Evolutionary conservation across 768 basidiomycete species (phyloP), one percentile per base, ranked within the genome.

Genomic region (Rhodotorula kratochvilovae): DNA sequence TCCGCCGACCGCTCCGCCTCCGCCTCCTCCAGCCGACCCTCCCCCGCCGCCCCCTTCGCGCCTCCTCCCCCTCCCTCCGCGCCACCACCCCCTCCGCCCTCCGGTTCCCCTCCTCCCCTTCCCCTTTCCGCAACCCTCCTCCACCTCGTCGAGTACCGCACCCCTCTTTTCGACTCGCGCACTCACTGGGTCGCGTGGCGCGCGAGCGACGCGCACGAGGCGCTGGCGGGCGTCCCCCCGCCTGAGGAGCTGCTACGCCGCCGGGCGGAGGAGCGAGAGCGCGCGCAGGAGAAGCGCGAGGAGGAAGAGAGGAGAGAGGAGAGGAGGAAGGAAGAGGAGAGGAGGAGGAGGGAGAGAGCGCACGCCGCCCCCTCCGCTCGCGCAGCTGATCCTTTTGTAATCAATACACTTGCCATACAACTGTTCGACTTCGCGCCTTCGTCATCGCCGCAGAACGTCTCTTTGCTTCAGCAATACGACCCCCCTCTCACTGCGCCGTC

Each of bases 121-220:
- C 65, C 48, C 17, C n/a, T 11, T 43, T 10, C 60, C 60, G 8
- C 43, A 16, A 3, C 25, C 25, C 59, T 50, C 5, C n/a, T 67
- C n/a, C 61, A 29, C 45, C 70, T 63, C 43, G 57, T 63, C 36
- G 42, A 59, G n/a, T 67, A 54, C 66, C 50, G 58, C 19, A 67
- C 70, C 8, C 10, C 46, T 2, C 43, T 71, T 12, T 67, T 71
- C 27, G 60, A 62, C 39, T 71, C 70, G 36, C 17, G 27, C 11
- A 45, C 45, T n/a, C 70, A 66, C 51, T 71, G 48, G 29, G 23
- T 71, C 13, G 66, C 65, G 27, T 71, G 65, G 27, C 48, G 61
- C 19, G 57, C n/a, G 25, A 23, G 21, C 51, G 45, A 19, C 16
- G 48, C 25, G 61, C 25, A 51, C 48, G 60, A 23, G 46, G 59